These are phyloP conservation scores for Pisolithus sp. DNA, from an alignment of 768 basidiomycete genomes.

Conservation along the genomic window DNA sequence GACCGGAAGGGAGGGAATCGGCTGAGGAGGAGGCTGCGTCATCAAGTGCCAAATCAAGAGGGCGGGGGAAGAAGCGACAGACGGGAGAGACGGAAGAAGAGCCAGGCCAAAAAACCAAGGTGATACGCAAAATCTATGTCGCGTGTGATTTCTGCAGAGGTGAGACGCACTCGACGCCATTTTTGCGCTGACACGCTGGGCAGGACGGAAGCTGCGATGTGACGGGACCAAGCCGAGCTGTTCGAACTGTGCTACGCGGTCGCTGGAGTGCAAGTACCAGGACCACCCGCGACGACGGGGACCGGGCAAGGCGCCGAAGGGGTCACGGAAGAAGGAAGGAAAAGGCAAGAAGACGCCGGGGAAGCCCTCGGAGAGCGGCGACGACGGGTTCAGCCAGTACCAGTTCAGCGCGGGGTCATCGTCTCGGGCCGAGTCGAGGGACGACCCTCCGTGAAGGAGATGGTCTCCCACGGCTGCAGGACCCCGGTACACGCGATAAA, in stretches of 20 bases:
- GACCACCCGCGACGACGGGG: constrained; percentile 53
- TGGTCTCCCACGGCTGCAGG: neutral
- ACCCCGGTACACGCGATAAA: neutral
- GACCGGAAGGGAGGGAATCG: constrained; percentile 8
- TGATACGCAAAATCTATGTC: constrained; percentile 31
- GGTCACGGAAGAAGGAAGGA: constrained; percentile 36
- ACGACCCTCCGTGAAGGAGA: neutral
- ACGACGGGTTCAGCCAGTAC: neutral
- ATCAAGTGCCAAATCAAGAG: neutral
- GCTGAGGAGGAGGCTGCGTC: constrained; percentile 3
- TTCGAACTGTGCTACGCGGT: constrained; percentile 53
- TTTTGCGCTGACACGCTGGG: neutral
- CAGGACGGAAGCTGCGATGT: constrained; percentile 72
- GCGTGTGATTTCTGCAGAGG: constrained; percentile 80
- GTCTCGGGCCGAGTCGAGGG: neutral
- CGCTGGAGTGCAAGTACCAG: constrained; percentile 48
- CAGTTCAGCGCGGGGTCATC: neutral
- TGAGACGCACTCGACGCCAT: constrained; percentile 25
- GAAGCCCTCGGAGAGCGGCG: neutral
- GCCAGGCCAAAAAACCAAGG: constrained; percentile 20
- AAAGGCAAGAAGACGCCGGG: constrained; percentile 4
- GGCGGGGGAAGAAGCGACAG: constrained; percentile 15
- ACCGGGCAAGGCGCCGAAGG: constrained; percentile 69
- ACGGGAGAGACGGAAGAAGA: constrained; percentile 5
- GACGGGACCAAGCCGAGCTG: constrained; percentile 62